Conservation (phyloP, 768 basidiomycete species). For the Phanerodontia chrysosporium region DNA sequence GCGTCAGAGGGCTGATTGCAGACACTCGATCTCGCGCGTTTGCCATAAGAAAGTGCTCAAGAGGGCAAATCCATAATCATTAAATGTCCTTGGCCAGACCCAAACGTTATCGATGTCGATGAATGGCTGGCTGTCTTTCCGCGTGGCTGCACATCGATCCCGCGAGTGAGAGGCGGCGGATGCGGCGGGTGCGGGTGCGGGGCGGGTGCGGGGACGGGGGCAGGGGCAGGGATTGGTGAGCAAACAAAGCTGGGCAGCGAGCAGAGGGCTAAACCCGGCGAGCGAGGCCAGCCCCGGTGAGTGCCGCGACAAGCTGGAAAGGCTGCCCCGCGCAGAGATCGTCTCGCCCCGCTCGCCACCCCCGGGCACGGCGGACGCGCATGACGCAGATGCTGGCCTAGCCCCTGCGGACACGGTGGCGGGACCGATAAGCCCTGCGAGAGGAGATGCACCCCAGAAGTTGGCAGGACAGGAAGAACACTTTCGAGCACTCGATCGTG, state of each 20-base stretch:
- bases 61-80: slow-evolving; percentile 4
- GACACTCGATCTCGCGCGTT: slow-evolving; percentile 11
- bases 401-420: not conserved
- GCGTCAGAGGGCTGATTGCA: slow-evolving; percentile 21
- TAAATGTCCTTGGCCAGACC: slow-evolving; percentile 15
- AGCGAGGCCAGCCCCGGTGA: too few species aligned
- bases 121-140: not conserved
- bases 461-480: not conserved
- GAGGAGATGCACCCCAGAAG: slow-evolving; percentile 1
- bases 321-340: too few species aligned
- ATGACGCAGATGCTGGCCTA: not conserved
- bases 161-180: not conserved
- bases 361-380: too few species aligned
- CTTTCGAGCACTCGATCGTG: not conserved
- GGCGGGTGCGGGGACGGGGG: too few species aligned
- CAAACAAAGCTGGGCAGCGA: too few species aligned
- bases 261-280: too few species aligned
- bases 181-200: not conserved
- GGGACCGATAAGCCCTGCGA: not conserved
- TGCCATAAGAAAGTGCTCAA: slow-evolving; percentile 5
- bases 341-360: too few species aligned
- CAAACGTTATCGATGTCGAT: slow-evolving; percentile 24
- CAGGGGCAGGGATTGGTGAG: too few species aligned
- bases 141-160: slow-evolving; percentile 5
- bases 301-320: too few species aligned